Conservation (phyloP, 192 early-diverging fungal genomes). For the Ambispora gerdemannii region DNA sequence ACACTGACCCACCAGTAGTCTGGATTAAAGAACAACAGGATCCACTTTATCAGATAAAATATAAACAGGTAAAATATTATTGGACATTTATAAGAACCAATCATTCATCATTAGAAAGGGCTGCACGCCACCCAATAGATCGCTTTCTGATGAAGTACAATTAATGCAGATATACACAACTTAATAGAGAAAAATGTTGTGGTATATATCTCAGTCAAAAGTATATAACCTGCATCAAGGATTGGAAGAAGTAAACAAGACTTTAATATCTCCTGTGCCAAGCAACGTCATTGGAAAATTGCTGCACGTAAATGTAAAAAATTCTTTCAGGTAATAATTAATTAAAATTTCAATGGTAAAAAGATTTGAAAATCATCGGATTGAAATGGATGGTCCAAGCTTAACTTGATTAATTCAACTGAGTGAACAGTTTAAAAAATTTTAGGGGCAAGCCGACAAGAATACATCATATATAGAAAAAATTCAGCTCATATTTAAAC, state of each 20-base stretch:
- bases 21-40: conserved; percentile 14
- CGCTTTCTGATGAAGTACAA: conserved; percentile 3
- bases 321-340: conserved; percentile 5
- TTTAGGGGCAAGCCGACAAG: background rate
- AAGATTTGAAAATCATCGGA: background rate
- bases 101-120: background rate
- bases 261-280: conserved; percentile 4
- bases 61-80: background rate
- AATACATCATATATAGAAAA: conserved; percentile 10
- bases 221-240: conserved; percentile 2
- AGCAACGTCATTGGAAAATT: conserved; percentile 1
- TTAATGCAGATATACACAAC: background rate
- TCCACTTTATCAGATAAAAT: conserved; percentile 22
- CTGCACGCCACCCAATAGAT: background rate
- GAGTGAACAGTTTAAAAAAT: background rate
- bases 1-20: background rate
- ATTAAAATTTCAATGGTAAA: background rate
- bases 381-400: background rate
- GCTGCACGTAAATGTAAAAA: conserved; percentile 18
- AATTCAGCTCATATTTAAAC: background rate
- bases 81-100: background rate
- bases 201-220: background rate
- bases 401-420: background rate
- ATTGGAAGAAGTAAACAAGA: conserved; percentile 4
- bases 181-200: background rate